Evolutionary conservation across 2,329 filamentous ascomycete species (phyloP), one percentile per base, ranked within the genome.

Genomic region (Sphaceloma murrayae): DNA sequence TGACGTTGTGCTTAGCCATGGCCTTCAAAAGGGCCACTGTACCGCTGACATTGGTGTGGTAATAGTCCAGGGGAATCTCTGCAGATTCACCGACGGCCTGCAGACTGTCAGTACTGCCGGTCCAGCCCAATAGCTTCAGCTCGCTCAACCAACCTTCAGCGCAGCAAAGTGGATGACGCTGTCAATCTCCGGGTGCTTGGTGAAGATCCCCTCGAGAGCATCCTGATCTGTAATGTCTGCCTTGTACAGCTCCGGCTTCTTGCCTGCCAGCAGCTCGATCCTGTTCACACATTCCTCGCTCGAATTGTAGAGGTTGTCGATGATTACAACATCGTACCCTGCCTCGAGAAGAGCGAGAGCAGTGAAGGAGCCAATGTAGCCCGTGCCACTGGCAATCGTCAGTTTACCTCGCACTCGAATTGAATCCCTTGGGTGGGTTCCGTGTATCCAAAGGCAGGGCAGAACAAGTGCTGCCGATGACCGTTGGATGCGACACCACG

Each of bases 131-230:
- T n/a, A n/a, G n/a, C n/a, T n/a, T n/a, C n/a, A n/a, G n/a, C n/a
- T n/a, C n/a, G n/a, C n/a, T n/a, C 34, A 10, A 45, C 31, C 10
- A 21, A 82, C 85, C 82, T 98, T 98, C 55, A 98, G 75, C 17
- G 91, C 91, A 52, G 91, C 93, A 62, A 98, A 98, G 73, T 98
- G 91, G 58, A 98, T 96, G 53, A 96, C 91, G 62, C 85, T 94
- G 74, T 95, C 87, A 59, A 98, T 95, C 58, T 85, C 82, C 42
- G 88, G 86, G 67, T 96, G 82, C 60, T 82, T 83, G 51, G 77
- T 72, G 61, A 98, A 95, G 56, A 96, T 83, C 57, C 80, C 79
- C 62, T 95, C 85, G 47, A 98, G 74, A 9, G 73, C 82, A 51
- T 75, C 74, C 64, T 91, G 82, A 60, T 95, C 77, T 55, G 86